phyloP scores from a whole-genome alignment of 2,329 filamentous ascomycete species.

The Neospermospora avenae region DNA sequence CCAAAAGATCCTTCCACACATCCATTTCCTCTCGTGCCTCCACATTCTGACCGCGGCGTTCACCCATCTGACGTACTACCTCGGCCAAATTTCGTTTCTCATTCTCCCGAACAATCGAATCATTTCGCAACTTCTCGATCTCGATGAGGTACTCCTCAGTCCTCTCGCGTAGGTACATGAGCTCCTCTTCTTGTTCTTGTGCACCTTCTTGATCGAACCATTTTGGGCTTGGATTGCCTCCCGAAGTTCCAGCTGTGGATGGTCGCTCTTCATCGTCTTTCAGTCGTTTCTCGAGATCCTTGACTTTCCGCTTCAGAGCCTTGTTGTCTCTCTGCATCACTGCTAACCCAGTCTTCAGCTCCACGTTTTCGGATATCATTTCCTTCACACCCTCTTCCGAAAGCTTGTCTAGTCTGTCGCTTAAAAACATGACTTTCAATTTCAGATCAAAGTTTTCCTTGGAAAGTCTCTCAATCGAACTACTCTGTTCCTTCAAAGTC shows the following conservation, averaged over 20 bases:
- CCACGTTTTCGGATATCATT: conserved; percentile 96
- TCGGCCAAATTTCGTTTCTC: conserved; percentile 87
- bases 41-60: conserved; percentile 44
- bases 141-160: conserved; percentile 81
- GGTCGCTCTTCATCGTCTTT: conserved; percentile 62
- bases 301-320: conserved; percentile 71
- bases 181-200: conserved; percentile 77
- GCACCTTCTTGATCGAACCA: conserved; percentile 56
- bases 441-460: conserved; percentile 99
- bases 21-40: conserved; percentile 64
- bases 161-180: conserved; percentile 78
- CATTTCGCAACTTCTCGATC: conserved; percentile 76
- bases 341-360: conserved; percentile 85
- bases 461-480: conserved; percentile 90
- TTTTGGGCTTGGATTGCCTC: conserved; percentile 53
- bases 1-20: conserved; percentile 92
- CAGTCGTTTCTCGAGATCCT: conserved; percentile 81
- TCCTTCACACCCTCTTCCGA: conserved; percentile 97
- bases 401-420: conserved; percentile 85
- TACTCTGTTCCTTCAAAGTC: conserved; percentile 95
- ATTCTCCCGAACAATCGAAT: conserved; percentile 73
- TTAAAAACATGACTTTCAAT: conserved; percentile 95
- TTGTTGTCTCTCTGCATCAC: conserved; percentile 91
- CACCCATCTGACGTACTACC: conserved; percentile 65
- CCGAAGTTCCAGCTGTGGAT: conserved; percentile 55